Evolutionary conservation across 1,284 basidiomycete species (phyloP).

Genomic region (Leccinum subrobustum): DNA sequence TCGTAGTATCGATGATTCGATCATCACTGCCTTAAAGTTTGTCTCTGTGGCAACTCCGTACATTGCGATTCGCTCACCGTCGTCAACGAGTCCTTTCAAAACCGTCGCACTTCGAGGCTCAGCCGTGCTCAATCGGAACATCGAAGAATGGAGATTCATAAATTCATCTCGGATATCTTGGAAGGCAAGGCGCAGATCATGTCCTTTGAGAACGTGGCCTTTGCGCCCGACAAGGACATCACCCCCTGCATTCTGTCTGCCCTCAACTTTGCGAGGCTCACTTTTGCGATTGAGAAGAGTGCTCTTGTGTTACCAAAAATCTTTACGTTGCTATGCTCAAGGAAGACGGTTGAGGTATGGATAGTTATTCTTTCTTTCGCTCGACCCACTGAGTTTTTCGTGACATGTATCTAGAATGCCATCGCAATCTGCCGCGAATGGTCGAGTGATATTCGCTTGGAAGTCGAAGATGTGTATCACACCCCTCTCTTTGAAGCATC

Average conservation of each 20-base stretch:
- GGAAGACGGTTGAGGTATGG: slow-evolving; percentile 39
- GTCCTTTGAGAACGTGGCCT: slow-evolving; percentile 39
- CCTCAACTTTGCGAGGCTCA: slow-evolving; percentile 54
- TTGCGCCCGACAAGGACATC: slow-evolving; percentile 35
- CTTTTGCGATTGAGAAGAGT: slow-evolving; percentile 38
- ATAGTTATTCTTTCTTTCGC: not conserved
- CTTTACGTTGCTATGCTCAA: slow-evolving; percentile 38
- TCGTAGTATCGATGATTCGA: not conserved
- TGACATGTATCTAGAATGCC: slow-evolving; percentile 40
- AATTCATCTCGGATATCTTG: slow-evolving; percentile 23
- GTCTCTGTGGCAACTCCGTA: not conserved
- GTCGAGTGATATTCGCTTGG: slow-evolving; percentile 46
- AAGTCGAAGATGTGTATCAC: slow-evolving; percentile 44
- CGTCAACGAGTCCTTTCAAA: not conserved
- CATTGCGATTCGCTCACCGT: slow-evolving; percentile 8
- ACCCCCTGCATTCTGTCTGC: slow-evolving; percentile 56
- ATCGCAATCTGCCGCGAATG: slow-evolving; percentile 48
- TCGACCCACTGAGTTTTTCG: not conserved
- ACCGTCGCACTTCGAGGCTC: not conserved
- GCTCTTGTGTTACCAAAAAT: slow-evolving; percentile 34
- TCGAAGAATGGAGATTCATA: slow-evolving; percentile 18
- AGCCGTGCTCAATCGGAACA: not conserved
- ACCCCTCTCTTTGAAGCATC: slow-evolving; percentile 42
- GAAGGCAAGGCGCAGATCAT: slow-evolving; percentile 31
- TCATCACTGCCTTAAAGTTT: not conserved